Evolutionary conservation across 257 asterid genomes (phyloP).

Genomic region (Capsicum pubescens): DNA sequence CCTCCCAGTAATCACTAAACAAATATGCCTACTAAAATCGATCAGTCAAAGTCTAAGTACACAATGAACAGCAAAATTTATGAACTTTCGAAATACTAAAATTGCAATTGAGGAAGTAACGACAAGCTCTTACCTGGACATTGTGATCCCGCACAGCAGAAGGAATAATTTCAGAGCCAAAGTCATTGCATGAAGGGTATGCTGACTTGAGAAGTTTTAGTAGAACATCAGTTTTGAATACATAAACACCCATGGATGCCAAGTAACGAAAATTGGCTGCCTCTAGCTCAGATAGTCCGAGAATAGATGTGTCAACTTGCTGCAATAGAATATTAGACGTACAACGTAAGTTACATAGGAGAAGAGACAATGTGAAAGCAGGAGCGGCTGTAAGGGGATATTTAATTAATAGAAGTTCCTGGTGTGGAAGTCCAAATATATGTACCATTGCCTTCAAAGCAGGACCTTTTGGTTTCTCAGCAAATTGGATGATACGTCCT

Average conservation of each 20-base stretch:
- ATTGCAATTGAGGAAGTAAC: not conserved
- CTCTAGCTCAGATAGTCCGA: slow-evolving; percentile 75
- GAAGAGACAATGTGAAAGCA: slow-evolving; percentile 18
- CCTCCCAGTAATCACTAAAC: slow-evolving; percentile 37
- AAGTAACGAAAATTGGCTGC: slow-evolving; percentile 69
- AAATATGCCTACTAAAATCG: slow-evolving; percentile 64
- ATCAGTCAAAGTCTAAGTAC: slow-evolving; percentile 29
- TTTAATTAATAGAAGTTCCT: not conserved
- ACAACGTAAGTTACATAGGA: slow-evolving; percentile 16
- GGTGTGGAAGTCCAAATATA: not conserved
- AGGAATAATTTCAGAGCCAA: slow-evolving; percentile 96
- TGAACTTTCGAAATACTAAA: slow-evolving; percentile 17
- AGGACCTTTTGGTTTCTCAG: slow-evolving; percentile 91
- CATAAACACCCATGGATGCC: slow-evolving; percentile 98
- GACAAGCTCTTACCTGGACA: slow-evolving; percentile 66
- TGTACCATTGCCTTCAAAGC: slow-evolving; percentile 76
- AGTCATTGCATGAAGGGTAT: slow-evolving; percentile 87
- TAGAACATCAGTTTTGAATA: slow-evolving; percentile 77
- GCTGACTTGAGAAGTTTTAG: slow-evolving; percentile 62
- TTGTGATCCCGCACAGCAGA: slow-evolving; percentile 81
- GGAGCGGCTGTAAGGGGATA: not conserved
- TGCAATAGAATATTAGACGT: slow-evolving; percentile 45
- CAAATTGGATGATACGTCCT: slow-evolving; percentile 76
- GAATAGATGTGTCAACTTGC: slow-evolving; percentile 85
- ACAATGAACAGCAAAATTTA: not conserved